Evolutionary conservation across 2,329 filamentous ascomycete genomes (phyloP).

Genomic region (Aspergillus unguis): DNA sequence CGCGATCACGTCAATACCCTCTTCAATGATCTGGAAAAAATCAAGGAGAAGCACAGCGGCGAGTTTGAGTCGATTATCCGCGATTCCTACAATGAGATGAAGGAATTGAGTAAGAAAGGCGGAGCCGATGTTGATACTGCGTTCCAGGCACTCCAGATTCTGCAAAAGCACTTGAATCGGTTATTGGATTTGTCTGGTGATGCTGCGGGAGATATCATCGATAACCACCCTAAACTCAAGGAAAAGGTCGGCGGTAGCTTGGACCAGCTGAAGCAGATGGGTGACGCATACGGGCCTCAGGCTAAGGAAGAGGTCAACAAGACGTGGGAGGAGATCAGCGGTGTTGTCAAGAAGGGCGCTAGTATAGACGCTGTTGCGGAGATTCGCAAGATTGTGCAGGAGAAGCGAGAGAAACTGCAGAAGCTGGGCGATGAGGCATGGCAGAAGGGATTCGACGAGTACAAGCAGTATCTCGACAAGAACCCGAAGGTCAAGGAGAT

Average conservation of each 20-base stretch:
- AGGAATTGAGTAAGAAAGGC: constrained; percentile 56
- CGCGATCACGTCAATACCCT: constrained; percentile 64
- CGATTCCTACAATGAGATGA: constrained; percentile 66
- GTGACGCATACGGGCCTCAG: constrained; percentile 68
- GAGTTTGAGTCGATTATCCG: constrained; percentile 67
- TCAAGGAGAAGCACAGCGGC: constrained; percentile 64
- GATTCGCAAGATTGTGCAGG: constrained; percentile 61
- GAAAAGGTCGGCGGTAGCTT: constrained; percentile 67
- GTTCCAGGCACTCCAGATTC: constrained; percentile 58
- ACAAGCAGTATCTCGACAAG: constrained; percentile 70
- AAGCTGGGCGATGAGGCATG: constrained; percentile 69
- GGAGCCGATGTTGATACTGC: constrained; percentile 63
- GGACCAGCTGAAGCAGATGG: constrained; percentile 66
- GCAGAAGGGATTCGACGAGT: constrained; percentile 67
- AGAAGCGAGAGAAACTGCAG: constrained; percentile 65
- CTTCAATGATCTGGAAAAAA: constrained; percentile 67
- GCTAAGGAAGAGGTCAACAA: constrained; percentile 73
- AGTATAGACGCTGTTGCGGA: constrained; percentile 51
- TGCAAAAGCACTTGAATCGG: constrained; percentile 60
- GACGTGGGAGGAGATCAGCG: constrained; percentile 65
- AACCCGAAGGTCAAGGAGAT: constrained; percentile 72
- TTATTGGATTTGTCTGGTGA: constrained; percentile 62
- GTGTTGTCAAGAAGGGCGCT: constrained; percentile 62
- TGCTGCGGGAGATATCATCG: constrained; percentile 61
- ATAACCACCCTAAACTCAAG: constrained; percentile 71